Evolutionary conservation across 805 yeast genomes (phyloP), one percentile per base, ranked within the genome.

Genomic region (Saturnispora kantuleensis): DNA sequence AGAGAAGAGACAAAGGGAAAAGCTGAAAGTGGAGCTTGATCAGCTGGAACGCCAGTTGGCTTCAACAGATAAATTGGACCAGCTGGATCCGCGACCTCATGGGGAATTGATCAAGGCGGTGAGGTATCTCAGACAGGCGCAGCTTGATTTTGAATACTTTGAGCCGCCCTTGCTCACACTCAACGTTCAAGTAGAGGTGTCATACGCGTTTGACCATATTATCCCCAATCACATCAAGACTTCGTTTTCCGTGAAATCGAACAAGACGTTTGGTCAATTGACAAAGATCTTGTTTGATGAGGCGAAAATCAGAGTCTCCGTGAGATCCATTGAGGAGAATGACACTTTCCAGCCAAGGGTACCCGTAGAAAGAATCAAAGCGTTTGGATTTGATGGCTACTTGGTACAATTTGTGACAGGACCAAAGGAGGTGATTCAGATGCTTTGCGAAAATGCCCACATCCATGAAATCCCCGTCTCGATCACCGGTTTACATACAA

Each of bases 111-210:
- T 56, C 36, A 65, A 61, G 13, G 72, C 76, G 8, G 67, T 79
- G 2, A 46, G 56, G 26, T 53, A 64, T 12, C 56, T 82, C 36
- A 66, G 81, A 39, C 50, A 63, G 8, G 11, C 52, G 35, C 12
- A 44, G 65, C 16, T 56, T 61, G 21, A 53, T 55, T 17, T 35
- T 10, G 33, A 41, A n/a, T 75, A 84, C 44, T 76, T 68, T 46
- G 94, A 84, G 55, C 94, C 96, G 1, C 89, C 97, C 0, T 61
- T 81, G 8, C 65, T 87, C 26, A 69, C 83, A 0, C 69, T 90
- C 17, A 68, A 74, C 4, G 74, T 81, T 0, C 68, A 66, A 1
- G 32, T 17, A 7, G 73, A 79, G 46, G 58, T 63, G 9, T 52
- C 58, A 9, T 73, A 70, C 52, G 80, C 84, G 0, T 42, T 42